Evolutionary conservation across 2,329 filamentous ascomycete species (phyloP), one percentile per base, ranked within the genome.

Genomic region (Cordyceps pruinosa): DNA sequence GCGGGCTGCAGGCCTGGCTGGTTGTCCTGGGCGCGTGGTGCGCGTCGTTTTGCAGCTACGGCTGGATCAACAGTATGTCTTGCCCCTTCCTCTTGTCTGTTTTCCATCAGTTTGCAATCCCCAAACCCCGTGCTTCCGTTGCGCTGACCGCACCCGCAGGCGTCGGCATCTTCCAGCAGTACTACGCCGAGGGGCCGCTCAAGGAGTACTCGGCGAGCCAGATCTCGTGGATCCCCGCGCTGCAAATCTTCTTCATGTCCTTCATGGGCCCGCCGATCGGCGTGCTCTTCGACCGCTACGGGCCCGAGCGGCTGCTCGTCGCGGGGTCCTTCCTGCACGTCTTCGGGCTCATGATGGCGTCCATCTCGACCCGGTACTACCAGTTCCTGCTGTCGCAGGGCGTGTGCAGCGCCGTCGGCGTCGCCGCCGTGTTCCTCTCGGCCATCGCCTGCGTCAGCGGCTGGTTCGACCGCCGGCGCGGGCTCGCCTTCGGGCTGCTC

Each of bases 331-430:
- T 82, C 55, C 64, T 82, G 34, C 77, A 82, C 60, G 75, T 85
- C 30, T 77, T 84, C 53, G 77, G 79, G 7, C 64, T 85, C 17
- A 84, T 86, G 79, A 83, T 84, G 80, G 74, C 78, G 0, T 77
- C 73, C 37, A 66, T 85, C 32, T 61, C 63, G 5, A 67, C 60
- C 0, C 39, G 70, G 47, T 72, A 71, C 61, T 72, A 68, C 50
- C 70, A 72, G 52, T 67, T 72, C 52, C 60, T 72, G 15, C 61
- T 72, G 1, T 62, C 68, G 9, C 70, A 72, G 49, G 66, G 67
- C 3, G 60, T 72, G 5, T 69, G 67, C 59, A 65, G 62, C 13
- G 65, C 64, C 39, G 60, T 72, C 28, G 68, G 69, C 25, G 62
- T 64, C 28, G 61, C 63, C 1, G 62, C 64, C 49, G 64, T 70